phyloP scores from a whole-genome alignment of 192 early-diverging fungal genomes.

The Pilobolus umbonatus region DNA sequence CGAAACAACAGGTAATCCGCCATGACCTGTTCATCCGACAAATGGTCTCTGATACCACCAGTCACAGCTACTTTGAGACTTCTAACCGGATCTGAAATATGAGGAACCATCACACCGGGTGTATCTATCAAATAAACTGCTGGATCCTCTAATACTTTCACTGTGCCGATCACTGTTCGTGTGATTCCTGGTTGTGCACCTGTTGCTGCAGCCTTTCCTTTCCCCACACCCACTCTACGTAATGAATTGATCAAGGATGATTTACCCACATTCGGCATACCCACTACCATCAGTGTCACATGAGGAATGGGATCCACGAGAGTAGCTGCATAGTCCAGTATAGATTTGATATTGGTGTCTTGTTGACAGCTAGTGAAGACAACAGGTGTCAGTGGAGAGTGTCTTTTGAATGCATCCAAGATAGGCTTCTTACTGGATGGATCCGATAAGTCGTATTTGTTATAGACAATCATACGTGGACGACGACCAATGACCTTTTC shows the following conservation, averaged over 20 bases:
- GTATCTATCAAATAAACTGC: constrained; percentile 91
- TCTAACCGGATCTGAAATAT: constrained; percentile 73
- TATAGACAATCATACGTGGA: constrained; percentile 82
- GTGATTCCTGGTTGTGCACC: constrained; percentile 89
- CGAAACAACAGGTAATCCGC: constrained; percentile 88
- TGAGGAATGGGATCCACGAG: constrained; percentile 38
- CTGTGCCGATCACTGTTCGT: constrained; percentile 56
- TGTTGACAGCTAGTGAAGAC: constrained; percentile 61
- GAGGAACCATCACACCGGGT: constrained; percentile 88
- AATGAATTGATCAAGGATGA: constrained; percentile 88
- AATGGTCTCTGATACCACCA: constrained; percentile 80
- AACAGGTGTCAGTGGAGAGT: constrained; percentile 43
- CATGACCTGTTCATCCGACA: constrained; percentile 76
- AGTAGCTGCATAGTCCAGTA: constrained; percentile 63
- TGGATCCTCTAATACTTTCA: constrained; percentile 86
- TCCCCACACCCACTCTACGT: constrained; percentile 67
- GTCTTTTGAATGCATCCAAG: constrained; percentile 21
- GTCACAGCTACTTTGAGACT: constrained; percentile 89
- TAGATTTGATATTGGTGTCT: constrained; percentile 58
- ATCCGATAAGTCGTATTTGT: constrained; percentile 88
- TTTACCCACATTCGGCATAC: constrained; percentile 97
- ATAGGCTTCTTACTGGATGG: constrained; percentile 38
- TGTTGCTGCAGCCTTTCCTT: constrained; percentile 79
- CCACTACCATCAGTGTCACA: constrained; percentile 76
- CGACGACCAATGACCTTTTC: constrained; percentile 60